These are phyloP conservation scores for Pestalotiopsis sp. DNA, from an alignment of 2,329 filamentous ascomycete genomes.

Conservation along the genomic window DNA sequence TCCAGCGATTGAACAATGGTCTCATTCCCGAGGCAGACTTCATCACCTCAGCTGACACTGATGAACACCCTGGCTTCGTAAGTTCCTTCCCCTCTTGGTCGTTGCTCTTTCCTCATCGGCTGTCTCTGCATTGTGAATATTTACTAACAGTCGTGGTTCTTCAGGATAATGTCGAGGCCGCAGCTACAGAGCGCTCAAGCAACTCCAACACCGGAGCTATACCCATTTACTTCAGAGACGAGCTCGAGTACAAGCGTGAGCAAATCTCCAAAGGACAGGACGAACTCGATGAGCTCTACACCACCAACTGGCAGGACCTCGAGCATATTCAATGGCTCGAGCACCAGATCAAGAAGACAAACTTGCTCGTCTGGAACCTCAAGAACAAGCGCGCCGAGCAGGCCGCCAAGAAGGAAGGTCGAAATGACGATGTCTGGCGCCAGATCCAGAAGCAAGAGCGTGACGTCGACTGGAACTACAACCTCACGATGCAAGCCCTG, in stretches of 20 bases:
- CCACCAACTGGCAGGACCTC: background rate
- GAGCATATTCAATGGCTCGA: background rate
- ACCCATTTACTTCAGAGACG: no score
- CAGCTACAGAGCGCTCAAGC: no score
- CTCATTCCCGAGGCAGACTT: background rate
- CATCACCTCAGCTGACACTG: conserved; percentile 12
- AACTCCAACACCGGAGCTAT: no score
- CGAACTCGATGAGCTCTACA: background rate
- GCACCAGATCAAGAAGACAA: conserved; percentile 1
- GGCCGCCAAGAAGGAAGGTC: conserved; percentile 9
- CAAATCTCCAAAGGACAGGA: background rate
- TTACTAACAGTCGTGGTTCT: no score
- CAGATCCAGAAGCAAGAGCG: conserved; percentile 17
- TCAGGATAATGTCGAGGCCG: no score
- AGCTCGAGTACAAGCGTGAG: no score
- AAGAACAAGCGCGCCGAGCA: conserved; percentile 12
- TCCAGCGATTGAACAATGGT: conserved; percentile 20
- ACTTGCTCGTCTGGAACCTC: conserved; percentile 3
- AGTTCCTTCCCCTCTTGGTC: no score
- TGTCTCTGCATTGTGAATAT: no score
- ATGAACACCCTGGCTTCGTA: conserved; percentile 1
- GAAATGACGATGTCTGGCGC: conserved; percentile 14
- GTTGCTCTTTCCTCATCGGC: no score
- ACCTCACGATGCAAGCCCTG: background rate
- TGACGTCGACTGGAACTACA: conserved; percentile 13